phyloP scores from a whole-genome alignment of 345 rosid species.

The Rhizophora mangle region DNA sequence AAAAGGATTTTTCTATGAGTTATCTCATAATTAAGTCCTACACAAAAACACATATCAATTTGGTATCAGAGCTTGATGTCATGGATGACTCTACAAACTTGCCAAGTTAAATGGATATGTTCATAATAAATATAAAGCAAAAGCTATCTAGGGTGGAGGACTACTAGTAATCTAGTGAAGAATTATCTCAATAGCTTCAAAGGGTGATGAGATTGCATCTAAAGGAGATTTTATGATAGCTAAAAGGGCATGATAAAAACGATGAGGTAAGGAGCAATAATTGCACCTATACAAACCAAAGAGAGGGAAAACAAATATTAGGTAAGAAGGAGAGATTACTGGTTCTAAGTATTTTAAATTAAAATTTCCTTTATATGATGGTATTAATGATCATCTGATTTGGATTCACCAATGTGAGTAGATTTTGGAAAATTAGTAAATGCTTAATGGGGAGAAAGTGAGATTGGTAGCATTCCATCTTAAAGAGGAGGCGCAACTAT shows the following conservation, averaged over 20 bases:
- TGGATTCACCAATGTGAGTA: not conserved
- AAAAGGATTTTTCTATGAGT: not conserved
- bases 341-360: not conserved
- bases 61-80: not conserved
- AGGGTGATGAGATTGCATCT: not conserved
- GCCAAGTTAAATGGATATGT: not conserved
- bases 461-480: not conserved
- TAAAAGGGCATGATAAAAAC: not conserved
- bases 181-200: no score
- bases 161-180: not conserved
- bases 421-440: not conserved
- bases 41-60: not conserved
- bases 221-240: not conserved
- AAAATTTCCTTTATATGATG: not conserved
- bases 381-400: not conserved
- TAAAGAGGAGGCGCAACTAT: not conserved
- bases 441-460: not conserved
- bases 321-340: not conserved
- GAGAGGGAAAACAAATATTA: not conserved
- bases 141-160: not conserved
- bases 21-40: not conserved
- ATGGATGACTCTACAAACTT: not conserved
- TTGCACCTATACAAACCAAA: not conserved
- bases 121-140: not conserved
- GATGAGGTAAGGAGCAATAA: not conserved